phyloP scores from a whole-genome alignment of 768 basidiomycete species.

The Mycena galericulata region DNA sequence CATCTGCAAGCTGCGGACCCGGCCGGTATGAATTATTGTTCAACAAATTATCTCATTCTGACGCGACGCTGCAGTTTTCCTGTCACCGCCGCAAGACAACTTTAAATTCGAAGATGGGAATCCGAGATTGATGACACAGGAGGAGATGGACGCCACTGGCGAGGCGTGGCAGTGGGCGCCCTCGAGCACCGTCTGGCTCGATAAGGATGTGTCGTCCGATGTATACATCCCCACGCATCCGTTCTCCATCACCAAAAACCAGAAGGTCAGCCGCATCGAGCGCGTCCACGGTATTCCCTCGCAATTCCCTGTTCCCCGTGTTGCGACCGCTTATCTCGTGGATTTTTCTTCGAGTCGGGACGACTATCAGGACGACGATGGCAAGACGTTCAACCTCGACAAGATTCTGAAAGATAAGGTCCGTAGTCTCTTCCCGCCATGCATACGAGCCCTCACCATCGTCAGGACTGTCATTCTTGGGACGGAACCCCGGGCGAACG shows the following conservation, averaged over 20 bases:
- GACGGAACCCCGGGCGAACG: constrained; percentile 3
- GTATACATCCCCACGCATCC: constrained; percentile 2
- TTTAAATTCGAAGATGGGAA: constrained; percentile 3
- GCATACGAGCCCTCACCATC: not conserved
- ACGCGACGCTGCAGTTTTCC: not conserved
- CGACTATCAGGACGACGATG: not conserved
- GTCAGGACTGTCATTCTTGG: constrained; percentile 5
- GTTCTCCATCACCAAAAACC: constrained; percentile 2
- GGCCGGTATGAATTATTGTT: not conserved
- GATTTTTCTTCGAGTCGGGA: constrained; percentile 2
- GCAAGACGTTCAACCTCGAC: not conserved
- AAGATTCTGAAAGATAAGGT: constrained; percentile 14
- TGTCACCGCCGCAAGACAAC: not conserved
- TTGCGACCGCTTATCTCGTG: constrained; percentile 9
- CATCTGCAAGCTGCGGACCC: not conserved
- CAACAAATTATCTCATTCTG: too few relatives aligned
- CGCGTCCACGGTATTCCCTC: constrained; percentile 12
- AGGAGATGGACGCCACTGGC: too few relatives aligned
- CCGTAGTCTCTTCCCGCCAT: not conserved
- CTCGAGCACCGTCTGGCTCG: too few relatives aligned
- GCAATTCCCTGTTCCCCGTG: constrained; percentile 6
- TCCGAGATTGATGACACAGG: constrained; percentile 4
- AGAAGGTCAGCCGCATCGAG: not conserved
- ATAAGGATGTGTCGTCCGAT: constrained; percentile 5
- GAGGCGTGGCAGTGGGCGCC: too few relatives aligned